A percentile compares a stretch with the other conserved stretches of the same genome.
phyloP scores from a whole-genome alignment of 495 filamentous ascomycete species.

The Xylaria longipes region DNA sequence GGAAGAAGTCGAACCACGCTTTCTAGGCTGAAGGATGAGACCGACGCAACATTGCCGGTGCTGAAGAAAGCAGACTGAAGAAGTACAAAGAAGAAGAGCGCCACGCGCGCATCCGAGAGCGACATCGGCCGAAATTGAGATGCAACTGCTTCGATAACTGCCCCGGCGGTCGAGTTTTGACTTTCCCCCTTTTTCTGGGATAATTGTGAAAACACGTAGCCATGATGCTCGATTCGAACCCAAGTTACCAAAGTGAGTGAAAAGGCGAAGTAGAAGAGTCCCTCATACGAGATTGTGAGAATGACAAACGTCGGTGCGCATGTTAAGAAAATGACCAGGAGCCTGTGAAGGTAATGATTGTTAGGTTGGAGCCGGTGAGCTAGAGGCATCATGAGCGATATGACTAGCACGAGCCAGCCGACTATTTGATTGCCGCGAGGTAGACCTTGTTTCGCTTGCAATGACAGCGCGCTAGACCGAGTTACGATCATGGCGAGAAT shows the following conservation, averaged over 20 bases:
- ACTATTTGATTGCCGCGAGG: slow-evolving; percentile 87
- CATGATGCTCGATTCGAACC: slow-evolving; percentile 86
- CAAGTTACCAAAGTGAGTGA: slow-evolving; percentile 83
- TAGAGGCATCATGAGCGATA: slow-evolving; percentile 81
- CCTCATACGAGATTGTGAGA: slow-evolving; percentile 97
- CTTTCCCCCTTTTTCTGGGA: slow-evolving; percentile 34
- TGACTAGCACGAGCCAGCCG: slow-evolving; percentile 85
- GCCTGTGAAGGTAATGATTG: slow-evolving; percentile 86
- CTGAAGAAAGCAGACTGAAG: slow-evolving; percentile 97
- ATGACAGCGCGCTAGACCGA: slow-evolving; percentile 74
- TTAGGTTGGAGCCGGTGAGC: slow-evolving; percentile 82
- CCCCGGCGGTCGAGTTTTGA: slow-evolving; percentile 30
- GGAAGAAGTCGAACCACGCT: slow-evolving; percentile 91
- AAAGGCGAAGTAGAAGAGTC: slow-evolving; percentile 93
- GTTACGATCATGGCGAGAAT: slow-evolving; percentile 86
- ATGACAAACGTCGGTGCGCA: slow-evolving; percentile 95
- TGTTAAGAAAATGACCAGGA: slow-evolving; percentile 89
- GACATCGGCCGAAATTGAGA: slow-evolving; percentile 72
- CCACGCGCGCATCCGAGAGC: slow-evolving; percentile 81
- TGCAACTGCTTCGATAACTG: slow-evolving; percentile 21
- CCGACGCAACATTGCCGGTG: slow-evolving; percentile 93
- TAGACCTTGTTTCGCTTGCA: slow-evolving; percentile 88
- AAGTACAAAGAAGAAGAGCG: slow-evolving; percentile 93
- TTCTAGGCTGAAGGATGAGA: slow-evolving; percentile 94
- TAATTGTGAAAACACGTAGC: slow-evolving; percentile 63